Evolutionary conservation across 441 rosid species (phyloP), one percentile per base, ranked within the genome.

Genomic region (Hura crepitans): DNA sequence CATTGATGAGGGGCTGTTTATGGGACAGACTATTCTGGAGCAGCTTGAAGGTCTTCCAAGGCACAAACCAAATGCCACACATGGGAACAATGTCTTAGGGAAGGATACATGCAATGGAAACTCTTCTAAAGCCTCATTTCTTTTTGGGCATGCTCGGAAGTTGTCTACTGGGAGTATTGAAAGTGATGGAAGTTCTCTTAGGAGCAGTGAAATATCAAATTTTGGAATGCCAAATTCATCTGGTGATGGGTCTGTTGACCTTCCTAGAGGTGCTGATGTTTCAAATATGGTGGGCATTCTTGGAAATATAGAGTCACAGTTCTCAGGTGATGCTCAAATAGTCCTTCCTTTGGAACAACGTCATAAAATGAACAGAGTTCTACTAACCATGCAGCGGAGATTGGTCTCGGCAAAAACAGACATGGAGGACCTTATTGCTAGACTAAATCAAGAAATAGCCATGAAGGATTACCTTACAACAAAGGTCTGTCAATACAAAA

Each of bases 381-480:
- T 96, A 61, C 78, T 76, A 66, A 81, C 89, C 71, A 87, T 86
- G 85, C 89, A 86, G 76, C 89, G 76, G 76, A 85, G 97, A 75
- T 80, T 93, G 74, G 81, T 84, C 71, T 85, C 96, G 64, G 86
- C 96, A 75, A 96, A 90, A 84, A 87, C 96, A 33, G 98, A 96
- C 81, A 90, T 96, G 97, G 98, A 96, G 84, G 99, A 93, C 85
- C 92, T 96, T 53, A 85, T 96, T 47, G 86, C 91, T 53, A 89
- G 99, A 82, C 81, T 96, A 74, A 87, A 91, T 77, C 99, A 93
- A 84, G 98, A 96, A 83, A 81, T 81, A 62, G 89, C 99, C 0
- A 93, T 89, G 75, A 90, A 91, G 76, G 91, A 85, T 65, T 96
- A 91, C 85, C 92, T 96, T 65, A 74, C 84, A 74, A 91, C 87